Conservation (phyloP, 441 rosid species). For the Erysimum cheiri region DNA sequence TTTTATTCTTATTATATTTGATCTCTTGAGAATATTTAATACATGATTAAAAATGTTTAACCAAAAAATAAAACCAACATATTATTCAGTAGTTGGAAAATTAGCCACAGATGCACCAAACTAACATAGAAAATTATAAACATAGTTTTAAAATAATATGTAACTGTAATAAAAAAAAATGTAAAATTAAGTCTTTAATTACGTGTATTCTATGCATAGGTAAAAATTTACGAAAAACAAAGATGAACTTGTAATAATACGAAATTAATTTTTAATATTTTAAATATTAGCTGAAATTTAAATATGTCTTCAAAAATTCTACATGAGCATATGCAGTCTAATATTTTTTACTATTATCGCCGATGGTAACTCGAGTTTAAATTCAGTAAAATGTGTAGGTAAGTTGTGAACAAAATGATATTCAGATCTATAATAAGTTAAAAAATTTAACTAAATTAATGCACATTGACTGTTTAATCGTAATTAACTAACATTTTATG, state of each 20-base stretch:
- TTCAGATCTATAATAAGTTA: neutral
- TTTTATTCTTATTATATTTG: neutral
- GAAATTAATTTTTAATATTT: neutral
- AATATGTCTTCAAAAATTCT: neutral
- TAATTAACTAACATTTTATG: neutral
- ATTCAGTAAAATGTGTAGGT: neutral
- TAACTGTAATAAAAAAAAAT: neutral
- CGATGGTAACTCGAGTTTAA: neutral
- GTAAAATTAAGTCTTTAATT: neutral
- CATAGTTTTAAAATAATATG: neutral
- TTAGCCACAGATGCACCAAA: conserved; percentile 19
- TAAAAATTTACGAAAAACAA: neutral
- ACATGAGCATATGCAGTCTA: neutral
- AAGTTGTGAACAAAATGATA: neutral
- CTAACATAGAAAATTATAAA: neutral
- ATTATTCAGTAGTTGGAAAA: neutral
- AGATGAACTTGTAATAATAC: neutral
- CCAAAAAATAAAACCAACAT: neutral
- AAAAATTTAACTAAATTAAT: no score
- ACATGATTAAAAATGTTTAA: neutral
- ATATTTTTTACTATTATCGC: neutral
- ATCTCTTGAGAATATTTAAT: neutral
- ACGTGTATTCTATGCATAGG: neutral
- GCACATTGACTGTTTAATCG: neutral
- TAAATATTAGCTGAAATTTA: neutral